phyloP scores from a whole-genome alignment of 345 rosid genomes.

The Pistacia atlantica region DNA sequence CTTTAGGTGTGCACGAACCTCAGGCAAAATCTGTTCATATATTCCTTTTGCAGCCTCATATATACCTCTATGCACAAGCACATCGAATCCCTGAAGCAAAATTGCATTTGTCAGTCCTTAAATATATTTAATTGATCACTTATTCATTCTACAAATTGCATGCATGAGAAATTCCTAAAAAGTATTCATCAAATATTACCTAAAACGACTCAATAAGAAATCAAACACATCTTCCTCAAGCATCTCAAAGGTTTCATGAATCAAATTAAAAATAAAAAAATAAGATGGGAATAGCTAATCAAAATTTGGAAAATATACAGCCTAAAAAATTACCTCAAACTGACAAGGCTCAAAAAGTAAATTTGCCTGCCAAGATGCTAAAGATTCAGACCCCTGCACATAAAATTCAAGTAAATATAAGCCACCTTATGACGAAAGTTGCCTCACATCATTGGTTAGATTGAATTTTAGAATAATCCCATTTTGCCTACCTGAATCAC shows the following conservation, averaged over 20 bases:
- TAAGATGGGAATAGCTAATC: neutral
- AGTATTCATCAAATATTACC: neutral
- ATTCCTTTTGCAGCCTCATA: constrained; percentile 99
- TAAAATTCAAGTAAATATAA: constrained; percentile 1
- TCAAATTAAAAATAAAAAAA: neutral
- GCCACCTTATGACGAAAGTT: constrained; percentile 1
- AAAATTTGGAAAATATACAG: constrained; percentile 2
- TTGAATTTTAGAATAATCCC: constrained; percentile 1
- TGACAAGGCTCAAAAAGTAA: constrained; percentile 87
- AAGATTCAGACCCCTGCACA: constrained; percentile 84
- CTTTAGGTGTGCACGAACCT: constrained; percentile 69
- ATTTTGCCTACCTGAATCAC: constrained; percentile 72
- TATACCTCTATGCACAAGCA: constrained; percentile 90
- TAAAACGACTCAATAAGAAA: neutral
- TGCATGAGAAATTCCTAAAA: neutral
- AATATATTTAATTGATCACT: neutral
- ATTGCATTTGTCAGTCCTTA: neutral
- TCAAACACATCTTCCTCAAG: neutral
- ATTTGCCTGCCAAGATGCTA: constrained; percentile 97
- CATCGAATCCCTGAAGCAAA: constrained; percentile 65
- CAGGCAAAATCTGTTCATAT: constrained; percentile 87
- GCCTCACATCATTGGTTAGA: neutral
- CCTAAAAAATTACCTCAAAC: constrained; percentile 61
- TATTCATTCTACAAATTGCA: neutral
- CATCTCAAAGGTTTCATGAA: constrained; percentile 7